phyloP scores from a whole-genome alignment of 169 alveolate species.

The Cryptosporidium tyzzeri region DNA sequence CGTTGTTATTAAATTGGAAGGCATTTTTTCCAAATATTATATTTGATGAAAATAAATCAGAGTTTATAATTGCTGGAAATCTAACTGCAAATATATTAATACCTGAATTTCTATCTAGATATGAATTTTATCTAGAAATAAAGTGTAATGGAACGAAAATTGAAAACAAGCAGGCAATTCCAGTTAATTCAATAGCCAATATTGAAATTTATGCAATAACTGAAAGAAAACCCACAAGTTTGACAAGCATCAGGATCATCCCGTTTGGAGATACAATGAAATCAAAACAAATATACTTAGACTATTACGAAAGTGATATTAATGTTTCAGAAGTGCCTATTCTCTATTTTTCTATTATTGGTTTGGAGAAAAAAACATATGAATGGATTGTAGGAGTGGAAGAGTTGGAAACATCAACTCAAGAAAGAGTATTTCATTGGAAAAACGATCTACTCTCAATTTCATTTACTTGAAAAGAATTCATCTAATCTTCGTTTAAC shows the following conservation, averaged over 20 bases:
- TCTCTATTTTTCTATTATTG: constrained; percentile 55
- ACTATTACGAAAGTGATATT: constrained; percentile 4
- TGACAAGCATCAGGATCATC: constrained; percentile 3
- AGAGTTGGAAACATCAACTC: constrained; percentile 24
- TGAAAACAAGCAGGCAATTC: constrained; percentile 16
- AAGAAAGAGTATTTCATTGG: constrained; percentile 52
- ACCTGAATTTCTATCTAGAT: constrained; percentile 38
- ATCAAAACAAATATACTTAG: constrained; percentile 43
- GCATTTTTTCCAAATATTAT: constrained; percentile 21
- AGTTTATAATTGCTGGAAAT: constrained; percentile 4
- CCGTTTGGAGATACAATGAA: constrained; percentile 32
- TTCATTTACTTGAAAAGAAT: constrained; percentile 54
- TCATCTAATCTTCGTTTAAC: neutral
- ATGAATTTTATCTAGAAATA: constrained; percentile 8
- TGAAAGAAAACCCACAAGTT: neutral
- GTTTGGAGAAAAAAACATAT: constrained; percentile 57
- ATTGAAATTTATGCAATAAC: constrained; percentile 1
- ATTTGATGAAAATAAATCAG: neutral
- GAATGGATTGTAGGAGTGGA: constrained; percentile 72
- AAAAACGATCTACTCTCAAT: constrained; percentile 65
- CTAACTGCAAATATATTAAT: neutral
- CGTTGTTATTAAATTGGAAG: constrained; percentile 8
- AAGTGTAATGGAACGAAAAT: constrained; percentile 26
- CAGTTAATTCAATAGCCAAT: constrained; percentile 3
- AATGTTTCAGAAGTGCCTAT: constrained; percentile 1